phyloP scores from a whole-genome alignment of 345 rosid genomes.

The Pugionium dolabratum region DNA sequence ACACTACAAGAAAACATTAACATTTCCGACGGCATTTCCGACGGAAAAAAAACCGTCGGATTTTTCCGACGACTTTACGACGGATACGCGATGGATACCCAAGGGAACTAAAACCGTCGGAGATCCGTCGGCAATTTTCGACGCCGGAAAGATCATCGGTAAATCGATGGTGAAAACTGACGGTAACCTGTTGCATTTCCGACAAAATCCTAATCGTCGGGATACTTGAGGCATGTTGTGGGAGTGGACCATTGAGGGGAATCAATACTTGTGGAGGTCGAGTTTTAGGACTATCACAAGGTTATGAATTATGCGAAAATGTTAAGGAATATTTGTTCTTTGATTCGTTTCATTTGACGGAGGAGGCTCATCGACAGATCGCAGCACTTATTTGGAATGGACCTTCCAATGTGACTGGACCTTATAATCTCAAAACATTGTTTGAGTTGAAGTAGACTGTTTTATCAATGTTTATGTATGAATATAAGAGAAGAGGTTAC shows the following conservation, averaged over 20 bases:
- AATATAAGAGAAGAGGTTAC: background rate
- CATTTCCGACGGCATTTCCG: too few species aligned
- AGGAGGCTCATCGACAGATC: conserved; percentile 40
- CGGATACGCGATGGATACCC: too few species aligned
- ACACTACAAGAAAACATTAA: too few species aligned
- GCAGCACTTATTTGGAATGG: conserved; percentile 49
- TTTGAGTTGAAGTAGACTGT: conserved; percentile 28
- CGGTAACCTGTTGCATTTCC: too few species aligned
- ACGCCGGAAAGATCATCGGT: too few species aligned
- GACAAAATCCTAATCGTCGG: too few species aligned
- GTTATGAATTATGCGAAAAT: conserved; percentile 35
- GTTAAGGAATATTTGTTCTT: conserved; percentile 43
- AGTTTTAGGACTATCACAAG: conserved; percentile 13
- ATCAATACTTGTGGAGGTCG: conserved; percentile 32
- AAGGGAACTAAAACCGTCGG: too few species aligned
- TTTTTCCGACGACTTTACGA: too few species aligned
- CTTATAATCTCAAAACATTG: conserved; percentile 40
- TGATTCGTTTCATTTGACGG: conserved; percentile 41
- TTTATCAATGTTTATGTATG: conserved; percentile 1
- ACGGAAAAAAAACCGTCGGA: too few species aligned
- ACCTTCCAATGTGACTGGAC: conserved; percentile 28
- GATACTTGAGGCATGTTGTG: conserved; percentile 44
- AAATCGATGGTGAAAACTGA: too few species aligned
- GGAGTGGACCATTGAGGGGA: conserved; percentile 41
- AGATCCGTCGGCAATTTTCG: too few species aligned